Percentiles rank a stretch among this genome's conserved stretches.
These are phyloP conservation scores for Thinopyrum elongatum DNA, from an alignment of 176 grass and related monocot species.

Conservation along the genomic window DNA sequence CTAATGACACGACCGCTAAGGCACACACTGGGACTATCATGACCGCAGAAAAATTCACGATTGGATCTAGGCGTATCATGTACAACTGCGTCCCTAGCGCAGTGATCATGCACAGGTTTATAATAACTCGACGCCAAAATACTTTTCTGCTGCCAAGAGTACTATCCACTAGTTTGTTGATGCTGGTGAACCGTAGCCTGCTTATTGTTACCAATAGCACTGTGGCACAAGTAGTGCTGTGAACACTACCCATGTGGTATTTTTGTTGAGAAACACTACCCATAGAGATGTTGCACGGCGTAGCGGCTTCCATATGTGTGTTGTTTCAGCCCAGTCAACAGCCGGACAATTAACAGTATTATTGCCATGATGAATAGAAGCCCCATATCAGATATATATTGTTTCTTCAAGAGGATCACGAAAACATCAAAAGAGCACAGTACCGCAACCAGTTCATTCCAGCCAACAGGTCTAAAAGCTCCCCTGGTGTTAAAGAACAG, in stretches of 20 bases:
- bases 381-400: too few species aligned
- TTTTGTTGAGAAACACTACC: too few species aligned
- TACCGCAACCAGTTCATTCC: neutral
- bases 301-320: neutral
- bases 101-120: neutral
- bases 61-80: neutral
- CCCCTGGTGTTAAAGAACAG: neutral
- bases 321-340: neutral
- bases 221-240: neutral
- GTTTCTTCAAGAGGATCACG: neutral
- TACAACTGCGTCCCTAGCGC: neutral
- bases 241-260: neutral
- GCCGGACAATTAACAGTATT: neutral
- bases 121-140: neutral
- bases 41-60: accelerated
- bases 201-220: neutral
- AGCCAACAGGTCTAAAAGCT: neutral
- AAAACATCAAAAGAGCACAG: neutral
- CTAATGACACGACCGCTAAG: neutral
- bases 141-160: neutral
- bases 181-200: neutral
- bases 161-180: neutral
- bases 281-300: neutral
- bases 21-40: neutral
- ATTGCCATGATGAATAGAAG: neutral